These are phyloP conservation scores for Auricularia sp. DNA, from an alignment of 768 basidiomycete genomes.

Conservation along the genomic window DNA sequence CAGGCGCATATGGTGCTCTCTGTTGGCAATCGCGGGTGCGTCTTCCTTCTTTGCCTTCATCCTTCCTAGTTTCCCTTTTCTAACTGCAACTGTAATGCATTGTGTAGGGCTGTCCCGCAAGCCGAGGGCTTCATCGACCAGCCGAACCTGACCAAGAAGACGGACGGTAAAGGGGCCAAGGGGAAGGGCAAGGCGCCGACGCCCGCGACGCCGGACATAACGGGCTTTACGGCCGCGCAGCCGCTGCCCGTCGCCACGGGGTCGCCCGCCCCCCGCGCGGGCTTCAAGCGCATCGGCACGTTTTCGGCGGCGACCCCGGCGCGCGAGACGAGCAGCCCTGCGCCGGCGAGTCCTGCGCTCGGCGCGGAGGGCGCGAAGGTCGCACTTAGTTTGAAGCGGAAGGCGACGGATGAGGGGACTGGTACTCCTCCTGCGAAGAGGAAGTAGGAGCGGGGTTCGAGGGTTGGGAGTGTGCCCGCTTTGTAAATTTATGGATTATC, in stretches of 20 bases:
- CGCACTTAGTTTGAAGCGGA: slow-evolving; percentile 75
- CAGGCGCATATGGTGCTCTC: slow-evolving; percentile 95
- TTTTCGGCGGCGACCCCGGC: not conserved
- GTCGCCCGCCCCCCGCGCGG: slow-evolving; percentile 33
- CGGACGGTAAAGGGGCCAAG: slow-evolving; percentile 74
- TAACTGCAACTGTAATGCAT: too few relatives aligned
- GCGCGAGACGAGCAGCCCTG: not conserved
- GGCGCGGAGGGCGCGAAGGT: slow-evolving; percentile 59
- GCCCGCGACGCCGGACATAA: slow-evolving; percentile 25
- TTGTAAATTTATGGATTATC: too few relatives aligned
- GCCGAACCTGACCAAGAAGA: slow-evolving; percentile 75
- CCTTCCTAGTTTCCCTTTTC: too few relatives aligned
- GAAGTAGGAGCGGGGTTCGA: slow-evolving; percentile 17
- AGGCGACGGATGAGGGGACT: slow-evolving; percentile 60
- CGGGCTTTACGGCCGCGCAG: slow-evolving; percentile 63
- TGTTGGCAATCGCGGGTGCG: slow-evolving; percentile 88
- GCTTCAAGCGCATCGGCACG: not conserved
- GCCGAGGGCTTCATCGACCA: slow-evolving; percentile 70
- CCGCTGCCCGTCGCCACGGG: slow-evolving; percentile 62
- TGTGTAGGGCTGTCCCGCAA: slow-evolving; percentile 76
- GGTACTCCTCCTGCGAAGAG: slow-evolving; percentile 60
- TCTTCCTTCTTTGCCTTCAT: too few relatives aligned
- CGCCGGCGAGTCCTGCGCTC: slow-evolving; percentile 14
- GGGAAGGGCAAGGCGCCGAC: slow-evolving; percentile 35
- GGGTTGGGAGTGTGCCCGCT: too few relatives aligned